Conservation (phyloP, 768 basidiomycete species). For the Xerocomellus intermedius region DNA sequence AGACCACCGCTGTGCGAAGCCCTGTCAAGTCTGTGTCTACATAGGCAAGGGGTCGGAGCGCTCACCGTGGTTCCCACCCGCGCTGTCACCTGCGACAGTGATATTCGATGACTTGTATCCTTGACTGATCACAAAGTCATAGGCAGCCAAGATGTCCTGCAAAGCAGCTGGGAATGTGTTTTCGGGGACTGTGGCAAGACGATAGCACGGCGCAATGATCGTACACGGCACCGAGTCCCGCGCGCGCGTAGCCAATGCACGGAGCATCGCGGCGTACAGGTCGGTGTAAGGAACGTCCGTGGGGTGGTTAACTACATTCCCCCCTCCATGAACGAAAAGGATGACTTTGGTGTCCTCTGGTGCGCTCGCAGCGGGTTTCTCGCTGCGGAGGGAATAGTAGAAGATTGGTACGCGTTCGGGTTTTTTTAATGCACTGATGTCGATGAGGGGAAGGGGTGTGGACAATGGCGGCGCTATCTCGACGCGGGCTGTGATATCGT, state of each 20-base stretch:
- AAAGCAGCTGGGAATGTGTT: constrained; percentile 14
- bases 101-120: constrained; percentile 14
- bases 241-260: not conserved
- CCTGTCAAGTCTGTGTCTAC: not conserved
- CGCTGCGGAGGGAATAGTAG: not conserved
- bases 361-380: not conserved
- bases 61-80: constrained; percentile 17
- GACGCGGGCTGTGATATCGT: not conserved
- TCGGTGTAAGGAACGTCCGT: not conserved
- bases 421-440: not conserved
- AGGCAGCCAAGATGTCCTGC: constrained; percentile 16
- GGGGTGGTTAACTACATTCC: constrained; percentile 5
- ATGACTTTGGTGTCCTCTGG: constrained; percentile 9
- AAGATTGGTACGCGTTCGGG: constrained; percentile 11
- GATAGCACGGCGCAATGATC: constrained; percentile 14
- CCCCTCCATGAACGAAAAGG: constrained; percentile 13
- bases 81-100: constrained; percentile 16
- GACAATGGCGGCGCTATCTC: constrained; percentile 2
- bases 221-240: not conserved
- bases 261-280: constrained; percentile 1
- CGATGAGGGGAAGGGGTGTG: not conserved
- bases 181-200: constrained; percentile 13
- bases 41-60: not conserved
- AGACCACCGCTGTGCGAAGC: constrained; percentile 3
- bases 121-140: constrained; percentile 9